Evolutionary conservation across 164 flowering plant genomes (phyloP).

Genomic region (Vitis cinerea): DNA sequence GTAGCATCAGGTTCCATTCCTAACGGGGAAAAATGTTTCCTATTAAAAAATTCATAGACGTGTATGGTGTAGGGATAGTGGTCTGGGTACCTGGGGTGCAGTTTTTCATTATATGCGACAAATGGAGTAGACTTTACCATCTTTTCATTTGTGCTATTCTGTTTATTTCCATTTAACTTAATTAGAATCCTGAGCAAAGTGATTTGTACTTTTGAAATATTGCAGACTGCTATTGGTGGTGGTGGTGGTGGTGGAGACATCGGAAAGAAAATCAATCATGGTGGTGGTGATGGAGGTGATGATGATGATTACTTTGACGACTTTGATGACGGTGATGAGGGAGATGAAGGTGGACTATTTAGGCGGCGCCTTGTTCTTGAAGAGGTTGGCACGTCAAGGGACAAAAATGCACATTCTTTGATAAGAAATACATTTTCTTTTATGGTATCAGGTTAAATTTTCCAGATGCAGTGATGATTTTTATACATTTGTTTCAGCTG

Average conservation of each 20-base stretch:
- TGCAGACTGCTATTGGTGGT: conserved; percentile 74
- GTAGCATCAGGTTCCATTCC: too few species aligned
- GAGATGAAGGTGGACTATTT: conserved; percentile 91
- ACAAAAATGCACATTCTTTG: conserved; percentile 1
- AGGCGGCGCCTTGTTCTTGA: conserved; percentile 69
- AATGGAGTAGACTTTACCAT: background rate
- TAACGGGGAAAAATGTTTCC: too few species aligned
- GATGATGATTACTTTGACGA: conserved; percentile 97
- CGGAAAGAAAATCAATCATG: conserved; percentile 75
- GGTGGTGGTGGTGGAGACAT: conserved; percentile 74
- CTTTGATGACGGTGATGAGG: conserved; percentile 96
- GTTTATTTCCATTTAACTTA: background rate
- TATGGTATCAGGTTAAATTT: background rate
- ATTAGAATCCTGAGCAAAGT: conserved; percentile 1
- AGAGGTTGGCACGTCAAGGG: conserved; percentile 53
- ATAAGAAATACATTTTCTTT: background rate
- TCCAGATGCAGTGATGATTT: conserved; percentile 4
- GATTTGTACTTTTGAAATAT: conserved; percentile 10
- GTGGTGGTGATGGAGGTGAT: conserved; percentile 98
- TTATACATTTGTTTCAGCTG: conserved; percentile 47
- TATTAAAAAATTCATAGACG: too few species aligned
- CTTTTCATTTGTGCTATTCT: background rate
- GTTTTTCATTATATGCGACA: too few species aligned
- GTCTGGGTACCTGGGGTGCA: too few species aligned
- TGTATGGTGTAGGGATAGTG: too few species aligned